phyloP scores from a whole-genome alignment of 148 eudicot species.

The Oxyria digyna region DNA sequence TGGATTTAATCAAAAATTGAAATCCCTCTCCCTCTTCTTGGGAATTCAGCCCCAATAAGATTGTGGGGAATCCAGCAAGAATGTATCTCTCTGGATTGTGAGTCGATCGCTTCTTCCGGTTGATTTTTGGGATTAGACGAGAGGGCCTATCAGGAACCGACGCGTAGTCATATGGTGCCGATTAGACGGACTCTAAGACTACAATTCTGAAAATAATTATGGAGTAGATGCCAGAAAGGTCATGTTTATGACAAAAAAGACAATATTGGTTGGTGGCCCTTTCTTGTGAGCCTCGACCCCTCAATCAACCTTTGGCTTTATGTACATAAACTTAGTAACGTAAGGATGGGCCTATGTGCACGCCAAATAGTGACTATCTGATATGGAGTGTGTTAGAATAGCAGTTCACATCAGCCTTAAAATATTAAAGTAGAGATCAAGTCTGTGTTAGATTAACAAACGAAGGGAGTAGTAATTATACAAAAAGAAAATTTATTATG shows the following conservation, averaged over 20 bases:
- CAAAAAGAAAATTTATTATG: no score
- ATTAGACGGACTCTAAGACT: background rate
- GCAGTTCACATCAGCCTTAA: no score
- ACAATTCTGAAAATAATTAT: background rate
- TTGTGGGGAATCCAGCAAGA: background rate
- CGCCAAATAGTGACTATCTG: no score
- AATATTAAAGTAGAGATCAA: no score
- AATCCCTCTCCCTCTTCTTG: background rate
- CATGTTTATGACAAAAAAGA: background rate
- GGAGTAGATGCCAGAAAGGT: background rate
- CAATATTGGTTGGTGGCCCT: background rate
- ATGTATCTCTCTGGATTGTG: background rate
- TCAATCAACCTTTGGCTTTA: no score
- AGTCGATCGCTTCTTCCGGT: background rate
- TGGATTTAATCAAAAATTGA: background rate
- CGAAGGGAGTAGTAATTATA: no score
- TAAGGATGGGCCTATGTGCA: no score
- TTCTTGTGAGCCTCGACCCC: no score
- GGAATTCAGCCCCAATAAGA: background rate
- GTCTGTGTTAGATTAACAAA: no score
- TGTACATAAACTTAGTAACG: no score
- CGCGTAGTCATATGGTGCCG: background rate
- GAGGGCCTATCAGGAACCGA: background rate
- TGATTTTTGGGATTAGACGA: background rate
- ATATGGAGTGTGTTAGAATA: no score